Evolutionary conservation across 1,284 basidiomycete genomes (phyloP), one percentile per base, ranked within the genome.

Genomic region (Ceratobasidium papillatum): DNA sequence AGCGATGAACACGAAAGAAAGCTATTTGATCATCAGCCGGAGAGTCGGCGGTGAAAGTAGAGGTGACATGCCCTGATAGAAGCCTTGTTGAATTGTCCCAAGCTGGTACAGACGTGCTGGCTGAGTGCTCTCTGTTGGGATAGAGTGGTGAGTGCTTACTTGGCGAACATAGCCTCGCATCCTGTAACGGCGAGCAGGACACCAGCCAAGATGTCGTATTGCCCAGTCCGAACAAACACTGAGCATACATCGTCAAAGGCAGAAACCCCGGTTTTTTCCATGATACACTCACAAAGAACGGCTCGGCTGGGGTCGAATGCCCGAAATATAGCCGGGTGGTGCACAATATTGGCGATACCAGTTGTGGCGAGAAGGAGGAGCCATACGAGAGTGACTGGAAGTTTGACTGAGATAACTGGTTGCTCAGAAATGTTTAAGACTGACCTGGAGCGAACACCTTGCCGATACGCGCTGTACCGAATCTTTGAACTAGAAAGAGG

Each of bases 301-400:
- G 89, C 89, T 7, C 89, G 84, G 9, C 88, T 90, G 0, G 90
- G 90, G 78, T 92, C 90, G 75, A 89, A 87, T 0, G 90, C 90
- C 8, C 90, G 84, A 79, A 89, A 90, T 22, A 91, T 87, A 0
- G 84, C 89, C 7, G 90, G 90, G 77, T 83, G 83, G 38, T 77
- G 79, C 2, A 83, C 84, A 71, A 90, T 86, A 78, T 91, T 91
- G 81, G 85, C 84, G 45, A 90, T 88, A 0, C 90, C 90, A 2
- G 85, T 87, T 7, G 81, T 79, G 0, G 82, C 84, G 32, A 90
- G 79, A 0, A 88, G 82, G 1, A 85, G 75, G 61, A 91, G 84
- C 90, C 90, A 92, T 11, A 88, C 74, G 69, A 84, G 83, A 0
- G 89, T 86, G 63, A 90, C 87, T 89, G 75, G 0, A 22, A 72